A percentile compares a stretch with the other conserved stretches of the same genome.
Conservation (phyloP, 345 rosid genomes). For the Nasturtium officinale region DNA sequence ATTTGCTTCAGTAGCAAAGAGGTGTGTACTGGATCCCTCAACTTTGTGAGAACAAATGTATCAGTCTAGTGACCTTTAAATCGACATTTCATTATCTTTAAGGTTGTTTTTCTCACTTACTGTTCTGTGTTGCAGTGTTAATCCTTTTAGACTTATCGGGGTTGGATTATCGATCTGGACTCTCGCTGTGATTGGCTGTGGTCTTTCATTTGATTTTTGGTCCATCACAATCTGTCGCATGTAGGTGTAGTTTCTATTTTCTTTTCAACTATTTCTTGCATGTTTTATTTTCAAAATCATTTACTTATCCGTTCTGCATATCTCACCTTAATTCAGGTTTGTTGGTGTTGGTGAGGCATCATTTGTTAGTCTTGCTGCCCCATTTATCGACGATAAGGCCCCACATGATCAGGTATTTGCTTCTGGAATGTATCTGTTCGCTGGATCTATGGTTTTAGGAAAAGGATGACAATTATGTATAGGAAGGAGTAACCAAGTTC, state of each 20-base stretch:
- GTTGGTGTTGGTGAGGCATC: conserved; percentile 99
- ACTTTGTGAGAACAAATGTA: not conserved
- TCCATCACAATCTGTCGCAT: conserved; percentile 81
- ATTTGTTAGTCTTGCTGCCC: conserved; percentile 95
- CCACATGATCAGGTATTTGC: conserved; percentile 71
- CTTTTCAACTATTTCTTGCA: conserved; percentile 10
- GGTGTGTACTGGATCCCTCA: conserved; percentile 46
- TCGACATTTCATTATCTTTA: conserved; percentile 6
- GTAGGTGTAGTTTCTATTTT: conserved; percentile 49
- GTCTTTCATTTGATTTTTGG: conserved; percentile 86
- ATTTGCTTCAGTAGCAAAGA: conserved; percentile 87
- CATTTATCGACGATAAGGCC: conserved; percentile 95
- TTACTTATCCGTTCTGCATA: not conserved
- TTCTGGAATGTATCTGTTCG: conserved; percentile 9
- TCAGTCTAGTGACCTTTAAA: not conserved
- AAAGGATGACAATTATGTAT: not conserved
- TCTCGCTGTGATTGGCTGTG: conserved; percentile 74
- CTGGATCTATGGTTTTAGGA: not conserved
- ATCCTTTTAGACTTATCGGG: conserved; percentile 95
- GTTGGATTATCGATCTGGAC: conserved; percentile 92
- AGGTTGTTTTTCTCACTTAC: not conserved
- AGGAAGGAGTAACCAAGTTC: not conserved
- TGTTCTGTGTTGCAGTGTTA: conserved; percentile 55
- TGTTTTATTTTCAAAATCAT: not conserved
- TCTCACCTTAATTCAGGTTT: conserved; percentile 58